Evolutionary conservation across 768 basidiomycete species (phyloP).

Genomic region (Collybiopsis confluens): DNA sequence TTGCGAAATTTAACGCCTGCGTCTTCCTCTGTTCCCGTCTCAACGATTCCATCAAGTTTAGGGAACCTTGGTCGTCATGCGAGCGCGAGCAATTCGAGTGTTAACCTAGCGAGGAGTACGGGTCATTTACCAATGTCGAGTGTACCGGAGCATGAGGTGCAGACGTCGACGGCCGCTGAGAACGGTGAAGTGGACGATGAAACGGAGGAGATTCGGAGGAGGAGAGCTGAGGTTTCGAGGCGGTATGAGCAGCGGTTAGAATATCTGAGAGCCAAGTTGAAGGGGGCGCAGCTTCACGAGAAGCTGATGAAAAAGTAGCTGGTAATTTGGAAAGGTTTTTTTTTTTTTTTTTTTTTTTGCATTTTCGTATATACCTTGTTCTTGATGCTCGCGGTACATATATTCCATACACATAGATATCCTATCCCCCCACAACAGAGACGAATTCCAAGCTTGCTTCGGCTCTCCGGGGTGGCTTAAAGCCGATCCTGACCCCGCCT

Average conservation of each 20-base stretch:
- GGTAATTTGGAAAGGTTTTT: background rate
- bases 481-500: too few species aligned
- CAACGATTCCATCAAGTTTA: constrained; percentile 21
- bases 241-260: constrained; percentile 76
- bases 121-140: constrained; percentile 47
- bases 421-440: too few species aligned
- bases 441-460: too few species aligned
- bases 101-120: constrained; percentile 50
- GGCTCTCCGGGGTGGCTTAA: too few species aligned
- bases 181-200: constrained; percentile 48
- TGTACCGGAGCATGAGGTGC: constrained; percentile 44
- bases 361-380: too few species aligned
- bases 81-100: constrained; percentile 28
- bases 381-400: too few species aligned
- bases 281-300: constrained; percentile 81
- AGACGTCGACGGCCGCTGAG: too few species aligned
- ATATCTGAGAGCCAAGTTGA: constrained; percentile 76
- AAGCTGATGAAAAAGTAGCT: constrained; percentile 67
- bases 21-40: constrained; percentile 23
- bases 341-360: too few species aligned
- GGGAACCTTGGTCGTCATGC: constrained; percentile 24
- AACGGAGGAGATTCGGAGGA: constrained; percentile 63
- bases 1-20: constrained; percentile 13
- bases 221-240: constrained; percentile 64
- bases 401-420: too few species aligned